These are phyloP conservation scores for Zygosaccharomyces pseudobailii DNA, from an alignment of 1,139 yeast genomes.

Conservation along the genomic window DNA sequence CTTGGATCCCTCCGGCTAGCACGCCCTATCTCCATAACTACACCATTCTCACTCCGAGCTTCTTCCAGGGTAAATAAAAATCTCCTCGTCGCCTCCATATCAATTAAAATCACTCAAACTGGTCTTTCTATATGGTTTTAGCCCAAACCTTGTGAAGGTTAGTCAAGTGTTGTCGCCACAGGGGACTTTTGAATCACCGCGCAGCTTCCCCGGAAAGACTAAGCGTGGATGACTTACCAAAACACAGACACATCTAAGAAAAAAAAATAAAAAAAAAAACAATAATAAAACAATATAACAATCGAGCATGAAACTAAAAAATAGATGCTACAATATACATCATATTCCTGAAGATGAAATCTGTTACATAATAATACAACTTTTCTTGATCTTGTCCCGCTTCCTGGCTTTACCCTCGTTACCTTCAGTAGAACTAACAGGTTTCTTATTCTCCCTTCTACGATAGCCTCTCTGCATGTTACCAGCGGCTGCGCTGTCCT, in stretches of 20 bases:
- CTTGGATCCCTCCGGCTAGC: constrained; percentile 17
- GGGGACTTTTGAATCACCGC: constrained; percentile 1
- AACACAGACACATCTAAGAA: not conserved
- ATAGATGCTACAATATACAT: not conserved
- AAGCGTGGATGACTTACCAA: not conserved
- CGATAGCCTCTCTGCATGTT: constrained; percentile 10
- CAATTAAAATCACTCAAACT: not conserved
- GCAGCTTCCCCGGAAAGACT: not conserved
- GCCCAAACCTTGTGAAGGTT: not conserved
- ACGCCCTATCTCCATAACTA: constrained; percentile 21
- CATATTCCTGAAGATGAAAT: not conserved
- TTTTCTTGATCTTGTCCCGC: constrained; percentile 21
- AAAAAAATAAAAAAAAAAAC: not conserved
- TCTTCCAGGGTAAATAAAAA: constrained; percentile 12
- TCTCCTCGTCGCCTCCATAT: constrained; percentile 12
- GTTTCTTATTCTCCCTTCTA: constrained; percentile 7
- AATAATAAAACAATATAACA: not conserved
- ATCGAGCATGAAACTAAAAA: not conserved
- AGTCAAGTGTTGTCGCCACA: constrained; percentile 6
- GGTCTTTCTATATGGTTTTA: not conserved
- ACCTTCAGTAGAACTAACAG: constrained; percentile 1
- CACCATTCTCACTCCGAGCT: constrained; percentile 14
- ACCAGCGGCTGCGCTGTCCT: constrained; percentile 21
- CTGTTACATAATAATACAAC: constrained; percentile 22
- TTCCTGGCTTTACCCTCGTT: constrained; percentile 9